Evolutionary conservation across 192 early-diverging fungal genomes (phyloP), one percentile per base, ranked within the genome.

Genomic region (Radiomyces spectabilis): DNA sequence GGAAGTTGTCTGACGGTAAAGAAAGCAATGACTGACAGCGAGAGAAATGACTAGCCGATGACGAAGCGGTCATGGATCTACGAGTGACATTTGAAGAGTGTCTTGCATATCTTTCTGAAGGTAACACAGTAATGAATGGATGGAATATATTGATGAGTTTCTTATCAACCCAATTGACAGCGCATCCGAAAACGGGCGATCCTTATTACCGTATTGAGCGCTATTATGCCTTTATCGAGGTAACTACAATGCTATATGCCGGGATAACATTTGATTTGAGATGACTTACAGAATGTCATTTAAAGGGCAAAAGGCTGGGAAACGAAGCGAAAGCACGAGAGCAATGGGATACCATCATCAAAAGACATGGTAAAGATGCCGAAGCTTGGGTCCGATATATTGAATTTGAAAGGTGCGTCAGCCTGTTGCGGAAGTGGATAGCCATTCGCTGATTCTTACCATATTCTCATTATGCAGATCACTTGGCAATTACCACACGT

Each of bases 131-230:
- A 54, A 29, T 30, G 12, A 35, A 3, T 19, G 29, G 3, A 18
- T n/a, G 19, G 6, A 53, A 44, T 6, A 8, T 32, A 19, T 2
- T 19, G 6, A 35, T n/a, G 32, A 19, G 2, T 24, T 13, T 39
- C 26, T 38, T 0, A 30, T 47, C 19, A 3, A 31, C 16, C 13
- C 5, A 15, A 33, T 50, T 41, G 4, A n/a, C n/a, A 74, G 72
- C 41, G 13, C 66, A 66, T 34, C 63, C 51, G 0, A 40, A 46
- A 6, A 25, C 30, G 0, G 61, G 51, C 12, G 73, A 75, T 45
- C 68, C 68, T n/a, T 61, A 60, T 51, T 68, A 61, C 38, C 68
- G 73, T 25, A 44, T 75, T 13, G 65, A 75, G 47, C 55, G 58
- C 13, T 75, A 75, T 33, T 60, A 65, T 35, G 61, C 66, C 3